phyloP scores from a whole-genome alignment of 2,329 filamentous ascomycete species.

The Stagonosporopsis cucurbitacearum region DNA sequence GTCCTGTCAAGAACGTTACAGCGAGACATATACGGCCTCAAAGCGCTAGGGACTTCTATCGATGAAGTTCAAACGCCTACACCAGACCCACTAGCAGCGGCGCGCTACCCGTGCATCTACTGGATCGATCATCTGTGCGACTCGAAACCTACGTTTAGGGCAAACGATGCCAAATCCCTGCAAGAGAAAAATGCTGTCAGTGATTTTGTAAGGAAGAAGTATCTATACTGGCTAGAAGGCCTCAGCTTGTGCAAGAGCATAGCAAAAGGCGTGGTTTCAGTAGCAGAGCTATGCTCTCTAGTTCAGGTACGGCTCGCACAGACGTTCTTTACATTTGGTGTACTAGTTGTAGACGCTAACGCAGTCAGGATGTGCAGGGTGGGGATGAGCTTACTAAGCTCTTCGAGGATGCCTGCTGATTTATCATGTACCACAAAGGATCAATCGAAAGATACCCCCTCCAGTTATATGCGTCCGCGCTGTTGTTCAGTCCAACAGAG shows the following conservation, averaged over 20 bases:
- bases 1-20: not conserved
- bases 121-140: not conserved
- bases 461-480: conserved; percentile 33
- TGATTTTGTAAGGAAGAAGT: not conserved
- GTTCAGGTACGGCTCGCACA: not conserved
- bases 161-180: not conserved
- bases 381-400: not conserved
- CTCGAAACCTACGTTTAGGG: not conserved
- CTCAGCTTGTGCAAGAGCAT: conserved; percentile 1
- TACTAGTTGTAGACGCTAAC: not conserved
- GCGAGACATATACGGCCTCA: not conserved
- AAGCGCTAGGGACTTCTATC: not conserved
- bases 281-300: not conserved
- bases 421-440: conserved; percentile 28
- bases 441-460: conserved; percentile 30
- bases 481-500: conserved; percentile 28
- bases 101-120: not conserved
- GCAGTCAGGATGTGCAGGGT: not conserved
- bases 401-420: not conserved
- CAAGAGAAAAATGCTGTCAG: not conserved
- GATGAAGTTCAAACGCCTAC: not conserved
- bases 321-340: not conserved
- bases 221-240: not conserved
- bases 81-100: not conserved
- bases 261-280: not conserved